Evolutionary conservation across 2,329 filamentous ascomycete species (phyloP).

Genomic region (Epicoccum nigrum): DNA sequence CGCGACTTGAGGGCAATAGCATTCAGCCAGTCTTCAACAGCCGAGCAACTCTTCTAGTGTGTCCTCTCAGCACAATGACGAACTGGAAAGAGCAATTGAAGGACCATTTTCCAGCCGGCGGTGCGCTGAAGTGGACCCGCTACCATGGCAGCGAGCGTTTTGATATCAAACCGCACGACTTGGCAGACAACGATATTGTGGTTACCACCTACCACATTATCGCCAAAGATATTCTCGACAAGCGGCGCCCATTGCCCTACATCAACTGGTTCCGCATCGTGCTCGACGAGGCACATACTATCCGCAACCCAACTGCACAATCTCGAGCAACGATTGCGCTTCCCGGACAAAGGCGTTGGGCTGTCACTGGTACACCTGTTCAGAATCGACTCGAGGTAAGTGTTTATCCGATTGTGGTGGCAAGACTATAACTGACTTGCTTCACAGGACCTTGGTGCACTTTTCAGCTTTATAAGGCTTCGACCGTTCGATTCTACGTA

Average conservation of each 20-base stretch:
- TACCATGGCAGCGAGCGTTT: conserved; percentile 85
- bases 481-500: conserved; percentile 81
- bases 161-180: conserved; percentile 61
- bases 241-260: conserved; percentile 72
- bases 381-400: conserved; percentile 77
- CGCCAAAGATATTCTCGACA: conserved; percentile 70
- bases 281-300: conserved; percentile 92
- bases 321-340: conserved; percentile 85
- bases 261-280: conserved; percentile 94
- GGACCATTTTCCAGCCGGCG: conserved; percentile 70
- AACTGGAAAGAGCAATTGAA: conserved; percentile 96
- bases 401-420: background rate
- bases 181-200: conserved; percentile 79
- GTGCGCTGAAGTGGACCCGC: conserved; percentile 71
- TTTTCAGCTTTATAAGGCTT: conserved; percentile 84
- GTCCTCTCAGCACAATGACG: conserved; percentile 85
- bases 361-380: conserved; percentile 94
- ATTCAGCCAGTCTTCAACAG: conserved; percentile 63
- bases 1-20: conserved; percentile 3
- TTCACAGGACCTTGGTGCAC: conserved; percentile 72
- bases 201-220: conserved; percentile 93
- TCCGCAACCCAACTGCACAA: conserved; percentile 83
- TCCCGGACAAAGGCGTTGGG: conserved; percentile 84
- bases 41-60: conserved; percentile 83
- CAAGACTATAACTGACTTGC: conserved; percentile 6